Conservation (phyloP, 176 grass and related monocot species). For the Miscanthus lutarioriparius region DNA sequence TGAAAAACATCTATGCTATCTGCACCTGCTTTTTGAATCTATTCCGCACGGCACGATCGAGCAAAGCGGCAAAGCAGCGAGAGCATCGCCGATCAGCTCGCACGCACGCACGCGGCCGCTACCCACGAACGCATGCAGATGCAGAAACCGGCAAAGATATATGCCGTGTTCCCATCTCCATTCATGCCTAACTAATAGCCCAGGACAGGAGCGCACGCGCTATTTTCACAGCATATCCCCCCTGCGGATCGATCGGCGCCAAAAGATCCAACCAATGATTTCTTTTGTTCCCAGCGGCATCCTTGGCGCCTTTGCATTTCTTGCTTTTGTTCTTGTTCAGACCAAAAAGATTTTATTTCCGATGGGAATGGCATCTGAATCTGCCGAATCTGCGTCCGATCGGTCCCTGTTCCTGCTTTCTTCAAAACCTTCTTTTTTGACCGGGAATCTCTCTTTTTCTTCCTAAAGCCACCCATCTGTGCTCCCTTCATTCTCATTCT, state of each 20-base stretch:
- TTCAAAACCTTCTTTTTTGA: slow-evolving; percentile 28
- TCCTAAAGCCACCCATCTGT: not conserved
- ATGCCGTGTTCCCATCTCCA: slow-evolving; percentile 27
- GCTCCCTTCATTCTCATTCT: not conserved
- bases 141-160: not conserved
- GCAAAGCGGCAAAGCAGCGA: slow-evolving; percentile 15
- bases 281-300: not conserved
- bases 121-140: not conserved
- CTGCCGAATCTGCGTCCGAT: not conserved
- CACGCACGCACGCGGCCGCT: not conserved
- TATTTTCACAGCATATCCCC: slow-evolving; percentile 33
- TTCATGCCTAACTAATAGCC: not conserved
- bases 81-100: not conserved
- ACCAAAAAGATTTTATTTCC: not conserved
- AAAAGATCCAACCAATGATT: slow-evolving; percentile 4
- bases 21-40: slow-evolving; percentile 10
- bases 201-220: not conserved
- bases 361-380: slow-evolving; percentile 17
- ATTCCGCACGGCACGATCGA: not conserved
- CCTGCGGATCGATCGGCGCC: not conserved
- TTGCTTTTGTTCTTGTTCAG: not conserved
- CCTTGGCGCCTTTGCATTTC: not conserved
- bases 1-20: too few species aligned
- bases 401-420: slow-evolving; percentile 22
- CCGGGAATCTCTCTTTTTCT: slow-evolving; percentile 12